Conservation (phyloP, 2,329 filamentous ascomycete species). For the Neurospora sp. region DNA sequence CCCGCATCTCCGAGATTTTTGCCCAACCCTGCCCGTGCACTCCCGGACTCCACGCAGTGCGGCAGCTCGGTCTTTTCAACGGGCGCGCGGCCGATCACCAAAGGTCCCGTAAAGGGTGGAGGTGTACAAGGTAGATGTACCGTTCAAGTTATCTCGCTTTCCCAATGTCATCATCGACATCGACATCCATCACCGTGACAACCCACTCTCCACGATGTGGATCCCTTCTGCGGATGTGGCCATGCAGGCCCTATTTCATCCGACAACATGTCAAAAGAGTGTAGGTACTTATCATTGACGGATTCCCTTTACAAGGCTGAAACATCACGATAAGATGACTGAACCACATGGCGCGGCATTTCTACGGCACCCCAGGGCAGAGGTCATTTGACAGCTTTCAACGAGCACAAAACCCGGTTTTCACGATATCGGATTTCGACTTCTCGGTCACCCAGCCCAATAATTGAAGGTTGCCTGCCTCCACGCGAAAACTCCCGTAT, state of each 20-base stretch:
- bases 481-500: not conserved
- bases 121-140: not conserved
- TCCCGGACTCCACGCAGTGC: not conserved
- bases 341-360: not conserved
- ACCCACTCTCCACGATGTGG: not conserved
- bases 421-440: not conserved
- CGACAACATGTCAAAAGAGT: not conserved
- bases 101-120: not conserved
- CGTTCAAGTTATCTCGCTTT: not conserved
- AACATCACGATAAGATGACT: not conserved
- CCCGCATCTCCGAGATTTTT: not conserved
- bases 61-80: not conserved
- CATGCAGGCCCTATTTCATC: not conserved
- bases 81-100: not conserved
- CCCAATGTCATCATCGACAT: not conserved
- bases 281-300: not conserved
- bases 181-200: not conserved
- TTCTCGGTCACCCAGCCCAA: not conserved
- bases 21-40: not conserved
- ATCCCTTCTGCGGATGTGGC: not conserved
- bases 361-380: not conserved
- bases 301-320: not conserved
- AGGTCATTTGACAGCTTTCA: not conserved
- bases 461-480: not conserved
- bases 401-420: not conserved